Percentiles rank a stretch among this genome's conserved stretches.
These are phyloP conservation scores for Hypocrella siamensis DNA, from an alignment of 2,329 filamentous ascomycete species.

Conservation along the genomic window DNA sequence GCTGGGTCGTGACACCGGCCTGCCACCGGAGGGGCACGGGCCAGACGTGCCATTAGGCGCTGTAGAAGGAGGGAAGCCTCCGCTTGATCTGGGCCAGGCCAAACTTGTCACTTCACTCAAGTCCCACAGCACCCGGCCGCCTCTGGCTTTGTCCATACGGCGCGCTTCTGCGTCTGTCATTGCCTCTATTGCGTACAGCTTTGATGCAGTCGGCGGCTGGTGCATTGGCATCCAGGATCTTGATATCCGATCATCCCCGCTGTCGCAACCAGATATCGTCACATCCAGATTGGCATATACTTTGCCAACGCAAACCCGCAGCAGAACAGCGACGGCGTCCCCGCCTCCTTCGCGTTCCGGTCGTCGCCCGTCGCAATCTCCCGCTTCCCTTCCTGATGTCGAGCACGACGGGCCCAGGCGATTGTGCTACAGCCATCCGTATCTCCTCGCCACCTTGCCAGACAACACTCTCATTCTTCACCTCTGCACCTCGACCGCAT, in stretches of 20 bases:
- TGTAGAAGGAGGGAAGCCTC: too few relatives aligned
- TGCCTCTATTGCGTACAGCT: conserved; percentile 77
- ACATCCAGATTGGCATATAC: conserved; percentile 21
- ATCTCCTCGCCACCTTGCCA: conserved; percentile 66
- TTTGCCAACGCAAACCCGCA: conserved; percentile 14
- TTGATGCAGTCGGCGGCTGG: conserved; percentile 68
- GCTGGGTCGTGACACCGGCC: too few relatives aligned
- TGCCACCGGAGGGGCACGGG: too few relatives aligned
- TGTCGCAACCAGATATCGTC: conserved; percentile 12
- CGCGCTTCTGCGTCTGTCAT: conserved; percentile 46
- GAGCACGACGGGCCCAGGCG: conserved; percentile 35
- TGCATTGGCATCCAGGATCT: conserved; percentile 86
- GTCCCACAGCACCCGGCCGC: conserved; percentile 64
- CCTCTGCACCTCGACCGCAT: conserved; percentile 58
- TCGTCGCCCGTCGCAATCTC: conserved; percentile 4
- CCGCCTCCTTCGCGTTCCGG: conserved; percentile 3
- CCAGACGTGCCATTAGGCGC: too few relatives aligned
- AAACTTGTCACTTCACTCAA: conserved; percentile 58
- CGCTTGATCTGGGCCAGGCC: too few relatives aligned
- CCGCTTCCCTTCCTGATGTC: conserved; percentile 1
- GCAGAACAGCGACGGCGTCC: conserved; percentile 4
- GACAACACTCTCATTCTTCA: conserved; percentile 82
- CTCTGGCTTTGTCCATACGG: conserved; percentile 72
- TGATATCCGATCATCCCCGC: conserved; percentile 33
- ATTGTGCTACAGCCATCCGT: conserved; percentile 64